Conservation (phyloP, 306 rosid genomes). For the Astragalus glycyphyllos region DNA sequence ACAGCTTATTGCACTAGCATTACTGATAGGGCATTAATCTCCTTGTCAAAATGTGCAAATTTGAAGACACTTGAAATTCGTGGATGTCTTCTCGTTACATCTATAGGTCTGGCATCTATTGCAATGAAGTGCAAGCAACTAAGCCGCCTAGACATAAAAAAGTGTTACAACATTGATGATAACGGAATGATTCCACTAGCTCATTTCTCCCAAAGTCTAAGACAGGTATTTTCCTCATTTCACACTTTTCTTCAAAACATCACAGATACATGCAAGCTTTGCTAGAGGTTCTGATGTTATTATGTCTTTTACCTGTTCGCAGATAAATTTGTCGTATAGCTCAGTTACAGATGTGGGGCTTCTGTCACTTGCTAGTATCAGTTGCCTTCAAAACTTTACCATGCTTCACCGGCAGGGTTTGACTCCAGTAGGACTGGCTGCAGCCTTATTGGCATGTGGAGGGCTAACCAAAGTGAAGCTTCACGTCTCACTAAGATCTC, state of each 20-base stretch:
- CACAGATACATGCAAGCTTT: background rate
- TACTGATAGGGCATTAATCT: slow-evolving; percentile 63
- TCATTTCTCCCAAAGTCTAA: slow-evolving; percentile 76
- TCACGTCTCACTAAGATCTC: slow-evolving; percentile 64
- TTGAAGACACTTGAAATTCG: slow-evolving; percentile 80
- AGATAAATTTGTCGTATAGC: slow-evolving; percentile 92
- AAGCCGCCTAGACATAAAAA: slow-evolving; percentile 78
- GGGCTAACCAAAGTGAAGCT: slow-evolving; percentile 89
- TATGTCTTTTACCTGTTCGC: slow-evolving; percentile 44
- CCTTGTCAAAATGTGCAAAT: slow-evolving; percentile 68
- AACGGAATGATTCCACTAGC: slow-evolving; percentile 83
- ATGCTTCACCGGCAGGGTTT: slow-evolving; percentile 77
- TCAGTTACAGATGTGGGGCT: slow-evolving; percentile 87
- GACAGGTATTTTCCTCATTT: slow-evolving; percentile 67
- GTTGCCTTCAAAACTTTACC: slow-evolving; percentile 83
- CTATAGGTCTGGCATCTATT: slow-evolving; percentile 71
- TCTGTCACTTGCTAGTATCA: slow-evolving; percentile 77
- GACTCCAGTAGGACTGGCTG: slow-evolving; percentile 76
- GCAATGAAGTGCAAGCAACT: slow-evolving; percentile 75
- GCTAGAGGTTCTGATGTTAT: slow-evolving; percentile 23
- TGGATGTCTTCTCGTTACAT: slow-evolving; percentile 77
- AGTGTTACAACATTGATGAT: slow-evolving; percentile 77
- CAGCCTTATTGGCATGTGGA: slow-evolving; percentile 77
- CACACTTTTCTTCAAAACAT: slow-evolving; percentile 26
- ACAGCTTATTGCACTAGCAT: slow-evolving; percentile 80